A percentile compares a stretch with the other conserved stretches of the same genome.
Conservation (phyloP, 257 asterid genomes). For the Avicennia marina region DNA sequence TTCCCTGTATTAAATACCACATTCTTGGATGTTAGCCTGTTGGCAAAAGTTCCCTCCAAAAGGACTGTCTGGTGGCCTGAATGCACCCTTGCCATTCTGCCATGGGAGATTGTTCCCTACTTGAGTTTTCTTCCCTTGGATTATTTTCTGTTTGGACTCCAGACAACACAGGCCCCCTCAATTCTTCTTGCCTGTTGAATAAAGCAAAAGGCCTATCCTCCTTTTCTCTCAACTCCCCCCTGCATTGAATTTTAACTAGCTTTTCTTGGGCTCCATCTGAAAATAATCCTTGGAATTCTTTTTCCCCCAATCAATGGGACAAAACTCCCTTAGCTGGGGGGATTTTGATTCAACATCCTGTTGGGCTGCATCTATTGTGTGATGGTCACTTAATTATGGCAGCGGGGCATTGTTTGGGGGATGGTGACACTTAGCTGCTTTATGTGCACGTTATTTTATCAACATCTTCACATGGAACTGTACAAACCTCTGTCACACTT, state of each 20-base stretch:
- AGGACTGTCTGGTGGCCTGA: neutral
- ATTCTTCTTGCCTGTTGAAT: too few relatives aligned
- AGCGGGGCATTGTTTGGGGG: constrained; percentile 1
- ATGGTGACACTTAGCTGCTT: neutral
- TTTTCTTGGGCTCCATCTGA: constrained; percentile 41
- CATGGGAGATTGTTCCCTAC: neutral
- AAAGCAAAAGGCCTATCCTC: too few relatives aligned
- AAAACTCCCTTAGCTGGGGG: neutral
- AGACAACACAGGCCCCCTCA: neutral
- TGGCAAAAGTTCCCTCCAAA: neutral
- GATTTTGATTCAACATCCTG: neutral
- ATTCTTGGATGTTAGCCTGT: neutral
- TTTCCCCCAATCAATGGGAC: neutral
- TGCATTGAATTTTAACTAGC: constrained; percentile 2
- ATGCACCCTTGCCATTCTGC: neutral
- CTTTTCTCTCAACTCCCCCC: too few relatives aligned
- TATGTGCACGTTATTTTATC: neutral
- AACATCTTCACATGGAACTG: constrained; percentile 12
- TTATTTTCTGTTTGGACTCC: neutral
- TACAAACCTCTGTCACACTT: too few relatives aligned
- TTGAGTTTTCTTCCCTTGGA: neutral
- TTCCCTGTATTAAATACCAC: neutral
- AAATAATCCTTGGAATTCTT: constrained; percentile 22
- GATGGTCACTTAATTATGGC: neutral
- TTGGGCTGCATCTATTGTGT: too few relatives aligned